Conservation (phyloP, 192 early-diverging fungal species). For the Backusella parvicylindrica region DNA sequence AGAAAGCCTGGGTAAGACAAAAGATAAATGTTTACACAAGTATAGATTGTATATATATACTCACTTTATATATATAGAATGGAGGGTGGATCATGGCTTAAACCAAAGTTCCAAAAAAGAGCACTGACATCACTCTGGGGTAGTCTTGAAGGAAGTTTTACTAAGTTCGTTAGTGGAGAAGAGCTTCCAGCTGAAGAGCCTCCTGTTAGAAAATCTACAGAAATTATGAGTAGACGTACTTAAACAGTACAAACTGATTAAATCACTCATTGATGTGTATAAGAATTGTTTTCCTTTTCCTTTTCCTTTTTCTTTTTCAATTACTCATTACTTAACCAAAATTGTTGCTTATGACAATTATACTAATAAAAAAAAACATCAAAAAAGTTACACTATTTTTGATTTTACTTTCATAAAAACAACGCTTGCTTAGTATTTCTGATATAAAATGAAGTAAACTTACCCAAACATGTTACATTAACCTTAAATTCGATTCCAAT, state of each 20-base stretch:
- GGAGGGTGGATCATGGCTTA: constrained; percentile 35
- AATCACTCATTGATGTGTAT: not conserved
- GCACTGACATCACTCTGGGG: constrained; percentile 55
- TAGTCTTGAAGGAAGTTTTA: constrained; percentile 54
- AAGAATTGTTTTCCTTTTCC: too few relatives aligned
- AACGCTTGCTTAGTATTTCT: too few relatives aligned
- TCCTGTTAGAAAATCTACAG: constrained; percentile 31
- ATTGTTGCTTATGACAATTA: not conserved
- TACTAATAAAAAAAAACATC: not conserved
- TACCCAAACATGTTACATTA: too few relatives aligned
- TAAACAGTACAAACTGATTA: not conserved
- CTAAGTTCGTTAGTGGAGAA: constrained; percentile 60
- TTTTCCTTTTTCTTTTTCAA: not conserved
- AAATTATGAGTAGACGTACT: constrained; percentile 24
- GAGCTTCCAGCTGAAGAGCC: constrained; percentile 38
- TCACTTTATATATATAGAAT: constrained; percentile 1
- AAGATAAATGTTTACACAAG: not conserved
- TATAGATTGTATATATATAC: not conserved
- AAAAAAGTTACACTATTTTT: not conserved
- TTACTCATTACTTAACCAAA: constrained; percentile 1
- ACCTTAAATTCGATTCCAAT: too few relatives aligned
- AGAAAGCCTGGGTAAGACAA: constrained; percentile 1
- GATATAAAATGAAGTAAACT: too few relatives aligned
- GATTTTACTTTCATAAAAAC: too few relatives aligned
- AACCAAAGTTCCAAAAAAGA: constrained; percentile 51